Evolutionary conservation across 805 yeast species (phyloP).

Genomic region (Hanseniaspora hatyaiensis): DNA sequence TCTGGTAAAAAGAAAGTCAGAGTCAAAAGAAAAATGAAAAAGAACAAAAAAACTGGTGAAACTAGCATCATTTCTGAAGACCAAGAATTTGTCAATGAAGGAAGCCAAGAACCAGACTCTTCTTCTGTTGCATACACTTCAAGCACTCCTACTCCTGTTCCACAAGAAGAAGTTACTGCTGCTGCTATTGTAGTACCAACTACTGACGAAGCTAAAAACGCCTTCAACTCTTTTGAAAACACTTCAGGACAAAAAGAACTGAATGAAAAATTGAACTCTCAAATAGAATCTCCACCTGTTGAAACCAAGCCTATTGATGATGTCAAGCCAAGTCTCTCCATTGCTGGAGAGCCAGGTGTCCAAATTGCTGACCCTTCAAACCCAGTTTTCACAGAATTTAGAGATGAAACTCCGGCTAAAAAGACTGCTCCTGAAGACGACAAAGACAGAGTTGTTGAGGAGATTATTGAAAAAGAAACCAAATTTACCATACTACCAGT

Average conservation of each 20-base stretch:
- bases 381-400: constrained; percentile 45
- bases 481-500: constrained; percentile 9
- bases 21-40: constrained; percentile 32
- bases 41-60: constrained; percentile 35
- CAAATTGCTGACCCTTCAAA: constrained; percentile 3
- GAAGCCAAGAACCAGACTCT: constrained; percentile 17
- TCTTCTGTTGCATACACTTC: constrained; percentile 12
- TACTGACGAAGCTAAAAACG: constrained; percentile 13
- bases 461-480: constrained; percentile 32
- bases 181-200: constrained; percentile 19
- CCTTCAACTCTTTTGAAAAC: constrained; percentile 18
- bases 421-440: constrained; percentile 39
- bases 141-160: background rate
- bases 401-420: constrained; percentile 42
- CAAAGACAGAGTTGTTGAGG: constrained; percentile 42
- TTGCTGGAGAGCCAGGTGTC: constrained; percentile 64
- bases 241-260: constrained; percentile 37
- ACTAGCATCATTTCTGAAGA: constrained; percentile 29
- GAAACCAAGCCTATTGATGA: constrained; percentile 33
- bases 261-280: constrained; percentile 34
- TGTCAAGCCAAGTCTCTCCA: constrained; percentile 29
- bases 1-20: constrained; percentile 25
- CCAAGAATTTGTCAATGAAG: constrained; percentile 22
- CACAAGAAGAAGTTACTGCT: constrained; percentile 17
- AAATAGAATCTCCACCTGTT: constrained; percentile 16